Percentiles rank a stretch among this genome's conserved stretches.
These are phyloP conservation scores for Amphichorda felina DNA, from an alignment of 2,329 filamentous ascomycete species.

Conservation along the genomic window DNA sequence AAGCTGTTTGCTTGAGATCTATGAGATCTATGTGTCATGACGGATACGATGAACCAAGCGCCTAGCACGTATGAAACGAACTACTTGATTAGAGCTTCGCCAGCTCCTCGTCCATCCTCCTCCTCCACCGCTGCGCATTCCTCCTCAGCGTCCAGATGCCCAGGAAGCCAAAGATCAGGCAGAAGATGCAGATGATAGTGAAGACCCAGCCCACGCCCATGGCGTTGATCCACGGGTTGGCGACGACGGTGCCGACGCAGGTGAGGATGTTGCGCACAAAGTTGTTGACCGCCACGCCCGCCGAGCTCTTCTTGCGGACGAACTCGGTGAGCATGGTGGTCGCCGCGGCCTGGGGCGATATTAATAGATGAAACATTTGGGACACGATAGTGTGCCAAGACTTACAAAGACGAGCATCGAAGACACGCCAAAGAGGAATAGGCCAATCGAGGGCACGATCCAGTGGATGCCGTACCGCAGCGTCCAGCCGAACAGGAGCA, in stretches of 20 bases:
- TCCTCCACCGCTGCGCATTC: constrained; percentile 52
- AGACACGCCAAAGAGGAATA: constrained; percentile 64
- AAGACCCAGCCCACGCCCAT: constrained; percentile 71
- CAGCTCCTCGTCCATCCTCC: constrained; percentile 39
- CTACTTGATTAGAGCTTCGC: background rate
- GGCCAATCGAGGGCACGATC: constrained; percentile 50
- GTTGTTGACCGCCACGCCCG: constrained; percentile 71
- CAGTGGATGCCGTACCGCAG: constrained; percentile 52
- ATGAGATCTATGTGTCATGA: background rate
- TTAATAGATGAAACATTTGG: background rate
- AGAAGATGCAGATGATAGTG: constrained; percentile 39
- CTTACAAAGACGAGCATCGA: constrained; percentile 69
- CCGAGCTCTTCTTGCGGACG: constrained; percentile 58
- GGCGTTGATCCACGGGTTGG: constrained; percentile 56
- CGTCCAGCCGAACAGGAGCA: constrained; percentile 73
- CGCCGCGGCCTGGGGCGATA: constrained; percentile 31
- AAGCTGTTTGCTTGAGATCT: constrained; percentile 28
- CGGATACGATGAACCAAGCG: background rate
- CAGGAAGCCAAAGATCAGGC: constrained; percentile 41
- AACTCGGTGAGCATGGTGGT: constrained; percentile 84
- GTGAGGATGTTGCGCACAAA: constrained; percentile 70
- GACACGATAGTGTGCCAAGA: background rate
- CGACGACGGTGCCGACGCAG: constrained; percentile 58
- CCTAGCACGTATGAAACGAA: background rate
- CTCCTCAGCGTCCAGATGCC: constrained; percentile 50